Percentiles rank a stretch among this genome's conserved stretches.
These are phyloP conservation scores for Asclepias syriaca DNA, from an alignment of 257 asterid genomes.

Conservation along the genomic window DNA sequence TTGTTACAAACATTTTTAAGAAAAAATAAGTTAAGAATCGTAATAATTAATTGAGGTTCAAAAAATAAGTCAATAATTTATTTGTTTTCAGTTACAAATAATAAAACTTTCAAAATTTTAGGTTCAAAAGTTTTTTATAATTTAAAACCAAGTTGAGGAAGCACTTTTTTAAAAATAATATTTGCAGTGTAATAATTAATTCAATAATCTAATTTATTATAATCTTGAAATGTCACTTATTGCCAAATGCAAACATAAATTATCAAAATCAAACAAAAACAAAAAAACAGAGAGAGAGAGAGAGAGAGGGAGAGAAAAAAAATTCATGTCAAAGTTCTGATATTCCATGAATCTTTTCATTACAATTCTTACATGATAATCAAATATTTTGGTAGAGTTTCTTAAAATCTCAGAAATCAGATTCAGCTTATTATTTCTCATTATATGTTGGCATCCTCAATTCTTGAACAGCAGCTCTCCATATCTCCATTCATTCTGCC, in stretches of 20 bases:
- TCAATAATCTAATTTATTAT: background rate
- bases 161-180: too few species aligned
- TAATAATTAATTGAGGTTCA: too few species aligned
- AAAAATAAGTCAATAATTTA: too few species aligned
- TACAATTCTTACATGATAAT: background rate
- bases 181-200: too few species aligned
- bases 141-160: too few species aligned
- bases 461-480: conserved; percentile 3
- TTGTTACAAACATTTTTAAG: too few species aligned
- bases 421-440: background rate
- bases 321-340: background rate
- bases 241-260: background rate
- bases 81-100: too few species aligned
- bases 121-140: too few species aligned
- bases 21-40: too few species aligned
- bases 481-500: conserved; percentile 10
- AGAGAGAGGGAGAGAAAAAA: background rate
- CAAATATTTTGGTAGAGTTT: background rate
- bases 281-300: too few species aligned
- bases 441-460: conserved; percentile 2
- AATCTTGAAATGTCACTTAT: background rate
- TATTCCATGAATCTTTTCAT: background rate
- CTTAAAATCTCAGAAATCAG: background rate
- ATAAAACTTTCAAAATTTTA: too few species aligned
- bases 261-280: too few species aligned